Conservation (phyloP, 805 yeast genomes). For the Saturnispora ahearnii region DNA sequence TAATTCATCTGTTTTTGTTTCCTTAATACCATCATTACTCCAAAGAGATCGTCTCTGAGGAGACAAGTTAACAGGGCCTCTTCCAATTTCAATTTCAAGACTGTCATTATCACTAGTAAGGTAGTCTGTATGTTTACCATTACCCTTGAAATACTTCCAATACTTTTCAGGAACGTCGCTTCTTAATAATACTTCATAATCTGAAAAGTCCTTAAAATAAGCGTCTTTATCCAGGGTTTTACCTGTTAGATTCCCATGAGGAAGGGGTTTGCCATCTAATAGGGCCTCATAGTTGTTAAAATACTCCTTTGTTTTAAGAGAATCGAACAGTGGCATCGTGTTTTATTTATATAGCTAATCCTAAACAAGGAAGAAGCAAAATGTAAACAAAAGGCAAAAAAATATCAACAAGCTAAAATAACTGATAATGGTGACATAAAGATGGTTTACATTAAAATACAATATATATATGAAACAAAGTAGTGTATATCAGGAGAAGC, state of each 20-base stretch:
- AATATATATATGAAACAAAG: neutral
- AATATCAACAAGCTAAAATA: neutral
- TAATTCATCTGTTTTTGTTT: slow-evolving; percentile 18
- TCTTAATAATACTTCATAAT: slow-evolving; percentile 24
- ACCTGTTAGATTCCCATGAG: slow-evolving; percentile 25
- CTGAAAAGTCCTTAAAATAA: slow-evolving; percentile 20
- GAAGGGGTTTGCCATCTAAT: slow-evolving; percentile 20
- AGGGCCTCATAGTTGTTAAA: slow-evolving; percentile 24
- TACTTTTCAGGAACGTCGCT: slow-evolving; percentile 24
- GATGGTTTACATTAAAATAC: slow-evolving; percentile 1
- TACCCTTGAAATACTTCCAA: slow-evolving; percentile 17
- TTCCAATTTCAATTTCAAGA: slow-evolving; percentile 22
- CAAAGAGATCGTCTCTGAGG: slow-evolving; percentile 6
- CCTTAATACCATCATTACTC: slow-evolving; percentile 17
- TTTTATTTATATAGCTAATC: slow-evolving; percentile 17
- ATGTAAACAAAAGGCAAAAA: slow-evolving; percentile 1
- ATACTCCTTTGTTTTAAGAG: slow-evolving; percentile 20
- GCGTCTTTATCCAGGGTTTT: slow-evolving; percentile 17
- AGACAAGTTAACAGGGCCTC: slow-evolving; percentile 12
- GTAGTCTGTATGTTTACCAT: neutral
- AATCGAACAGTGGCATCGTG: slow-evolving; percentile 19
- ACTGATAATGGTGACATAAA: neutral
- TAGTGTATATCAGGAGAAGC: neutral
- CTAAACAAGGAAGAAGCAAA: neutral
- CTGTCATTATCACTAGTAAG: slow-evolving; percentile 4